A percentile compares a stretch with the other conserved stretches of the same genome.
Evolutionary conservation across 768 basidiomycete genomes (phyloP).

Genomic region (Lactarius akahatsu): DNA sequence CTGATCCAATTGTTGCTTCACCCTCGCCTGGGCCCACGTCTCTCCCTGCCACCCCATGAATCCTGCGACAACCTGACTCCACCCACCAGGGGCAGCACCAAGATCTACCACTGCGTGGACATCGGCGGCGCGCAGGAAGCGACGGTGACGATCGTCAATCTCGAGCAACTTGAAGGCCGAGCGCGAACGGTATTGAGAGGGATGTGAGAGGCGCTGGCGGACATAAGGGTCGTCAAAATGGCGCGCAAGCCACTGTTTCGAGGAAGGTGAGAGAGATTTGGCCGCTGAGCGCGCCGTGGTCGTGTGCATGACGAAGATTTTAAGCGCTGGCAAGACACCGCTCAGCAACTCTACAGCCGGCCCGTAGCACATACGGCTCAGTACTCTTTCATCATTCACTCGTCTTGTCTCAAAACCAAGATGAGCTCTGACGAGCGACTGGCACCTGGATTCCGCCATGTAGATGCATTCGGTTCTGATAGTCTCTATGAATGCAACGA

Average conservation of each 20-base stretch:
- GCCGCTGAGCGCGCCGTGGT: conserved; percentile 12
- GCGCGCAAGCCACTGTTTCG: conserved; percentile 63
- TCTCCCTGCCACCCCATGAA: conserved; percentile 53
- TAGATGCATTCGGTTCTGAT: conserved; percentile 65
- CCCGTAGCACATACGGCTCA: too few relatives aligned
- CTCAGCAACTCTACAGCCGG: neutral
- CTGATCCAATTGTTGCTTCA: neutral
- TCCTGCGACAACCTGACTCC: conserved; percentile 81
- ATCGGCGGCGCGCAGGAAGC: conserved; percentile 51
- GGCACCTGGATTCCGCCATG: conserved; percentile 62
- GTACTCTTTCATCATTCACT: conserved; percentile 32
- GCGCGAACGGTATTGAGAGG: conserved; percentile 68
- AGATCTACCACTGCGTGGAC: conserved; percentile 76
- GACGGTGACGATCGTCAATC: conserved; percentile 56
- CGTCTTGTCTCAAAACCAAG: neutral
- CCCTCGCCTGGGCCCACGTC: conserved; percentile 18
- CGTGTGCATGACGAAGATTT: conserved; percentile 2
- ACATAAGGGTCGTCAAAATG: conserved; percentile 74
- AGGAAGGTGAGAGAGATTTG: conserved; percentile 37
- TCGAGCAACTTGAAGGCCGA: conserved; percentile 92
- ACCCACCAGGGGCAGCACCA: conserved; percentile 91
- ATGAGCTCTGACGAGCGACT: conserved; percentile 32
- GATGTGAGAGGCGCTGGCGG: conserved; percentile 47
- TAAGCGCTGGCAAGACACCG: neutral
- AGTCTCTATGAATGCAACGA: conserved; percentile 59